Evolutionary conservation across 1,284 basidiomycete species (phyloP).

Genomic region (Heterobasidion irregulare): DNA sequence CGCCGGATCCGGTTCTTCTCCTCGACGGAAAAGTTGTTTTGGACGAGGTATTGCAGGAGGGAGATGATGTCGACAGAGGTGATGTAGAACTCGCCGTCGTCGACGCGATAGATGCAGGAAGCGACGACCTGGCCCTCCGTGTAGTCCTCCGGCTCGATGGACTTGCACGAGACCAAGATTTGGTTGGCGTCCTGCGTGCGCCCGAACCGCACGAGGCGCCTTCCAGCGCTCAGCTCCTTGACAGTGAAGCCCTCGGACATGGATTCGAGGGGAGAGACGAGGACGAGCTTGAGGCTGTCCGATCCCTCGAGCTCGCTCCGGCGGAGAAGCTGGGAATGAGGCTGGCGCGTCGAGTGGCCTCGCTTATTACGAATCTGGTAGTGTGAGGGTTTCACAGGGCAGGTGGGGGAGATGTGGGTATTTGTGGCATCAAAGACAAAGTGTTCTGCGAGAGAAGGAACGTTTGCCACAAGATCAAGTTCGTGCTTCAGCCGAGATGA

Average conservation of each 20-base stretch:
- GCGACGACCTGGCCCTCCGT: conserved; percentile 50
- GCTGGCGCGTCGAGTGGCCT: too few species aligned
- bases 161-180: conserved; percentile 57
- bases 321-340: too few species aligned
- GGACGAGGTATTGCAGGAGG: conserved; percentile 83
- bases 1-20: conserved; percentile 95
- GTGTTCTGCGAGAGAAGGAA: neutral
- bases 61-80: conserved; percentile 96
- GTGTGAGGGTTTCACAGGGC: neutral
- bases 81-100: conserved; percentile 71
- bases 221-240: conserved; percentile 46
- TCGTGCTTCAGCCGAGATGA: neutral
- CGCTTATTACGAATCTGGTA: neutral
- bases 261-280: conserved; percentile 43
- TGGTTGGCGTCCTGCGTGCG: conserved; percentile 52
- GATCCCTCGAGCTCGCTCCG: neutral
- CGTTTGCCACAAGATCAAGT: neutral
- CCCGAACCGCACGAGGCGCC: conserved; percentile 66
- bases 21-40: conserved; percentile 80
- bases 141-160: conserved; percentile 55
- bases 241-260: conserved; percentile 50
- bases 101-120: conserved; percentile 84
- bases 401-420: neutral
- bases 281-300: conserved; percentile 37
- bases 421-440: too few species aligned